Conservation (phyloP, 177 flowering plant genomes). For the Vitis hybrid region DNA sequence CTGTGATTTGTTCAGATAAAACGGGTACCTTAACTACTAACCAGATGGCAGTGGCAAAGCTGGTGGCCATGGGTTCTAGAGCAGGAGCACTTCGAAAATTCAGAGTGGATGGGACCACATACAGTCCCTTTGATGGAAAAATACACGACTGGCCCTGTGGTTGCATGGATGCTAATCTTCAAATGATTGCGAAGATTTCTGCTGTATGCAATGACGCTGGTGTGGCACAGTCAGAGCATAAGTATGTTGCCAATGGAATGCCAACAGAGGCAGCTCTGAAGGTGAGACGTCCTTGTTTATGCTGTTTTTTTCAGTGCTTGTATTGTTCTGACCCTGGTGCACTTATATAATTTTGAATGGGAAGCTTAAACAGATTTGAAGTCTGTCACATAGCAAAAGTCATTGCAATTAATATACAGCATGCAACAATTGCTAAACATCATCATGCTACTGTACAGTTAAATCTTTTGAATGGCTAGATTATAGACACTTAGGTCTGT, state of each 20-base stretch:
- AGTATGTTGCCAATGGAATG: constrained; percentile 62
- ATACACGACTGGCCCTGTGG: constrained; percentile 62
- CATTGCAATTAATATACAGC: too few species aligned
- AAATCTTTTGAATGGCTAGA: too few species aligned
- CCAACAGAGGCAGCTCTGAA: constrained; percentile 83
- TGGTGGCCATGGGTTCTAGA: constrained; percentile 52
- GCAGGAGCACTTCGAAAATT: constrained; percentile 28
- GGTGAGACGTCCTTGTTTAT: constrained; percentile 27
- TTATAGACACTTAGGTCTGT: too few species aligned
- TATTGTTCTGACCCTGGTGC: too few species aligned
- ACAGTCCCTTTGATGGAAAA: constrained; percentile 60
- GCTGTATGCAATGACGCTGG: constrained; percentile 75
- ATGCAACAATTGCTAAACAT: too few species aligned
- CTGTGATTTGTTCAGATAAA: constrained; percentile 82
- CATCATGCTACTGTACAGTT: too few species aligned
- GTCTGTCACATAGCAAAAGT: too few species aligned
- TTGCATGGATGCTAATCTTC: constrained; percentile 61
- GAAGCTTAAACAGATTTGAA: too few species aligned
- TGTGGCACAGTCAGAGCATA: constrained; percentile 45
- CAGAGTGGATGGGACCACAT: constrained; percentile 59
- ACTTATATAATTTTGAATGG: too few species aligned
- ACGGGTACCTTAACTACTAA: constrained; percentile 77
- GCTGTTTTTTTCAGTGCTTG: not conserved
- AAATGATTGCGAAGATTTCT: constrained; percentile 66
- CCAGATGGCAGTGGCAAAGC: constrained; percentile 76